A percentile compares a stretch with the other conserved stretches of the same genome.
phyloP scores from a whole-genome alignment of 768 basidiomycete species.

The Sporobolomyces roseus region DNA sequence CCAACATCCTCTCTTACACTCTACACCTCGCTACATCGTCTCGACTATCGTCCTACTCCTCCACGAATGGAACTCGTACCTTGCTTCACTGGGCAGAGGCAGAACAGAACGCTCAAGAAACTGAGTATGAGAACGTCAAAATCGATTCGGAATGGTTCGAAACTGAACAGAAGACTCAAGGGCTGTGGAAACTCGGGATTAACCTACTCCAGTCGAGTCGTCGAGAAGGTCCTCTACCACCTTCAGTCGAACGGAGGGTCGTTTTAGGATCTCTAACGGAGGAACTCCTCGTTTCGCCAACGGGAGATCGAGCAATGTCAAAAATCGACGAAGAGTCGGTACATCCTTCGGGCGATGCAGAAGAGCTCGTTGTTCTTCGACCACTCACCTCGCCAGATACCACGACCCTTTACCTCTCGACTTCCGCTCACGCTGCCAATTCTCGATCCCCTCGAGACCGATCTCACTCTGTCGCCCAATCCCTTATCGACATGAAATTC shows the following conservation, averaged over 20 bases:
- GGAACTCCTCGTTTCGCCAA: constrained; percentile 27
- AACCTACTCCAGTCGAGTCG: constrained; percentile 22
- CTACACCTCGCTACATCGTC: constrained; percentile 36
- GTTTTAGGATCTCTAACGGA: constrained; percentile 17
- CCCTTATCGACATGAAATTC: constrained; percentile 41
- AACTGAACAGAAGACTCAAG: constrained; percentile 34
- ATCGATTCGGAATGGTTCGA: constrained; percentile 29
- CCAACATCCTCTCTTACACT: constrained; percentile 41
- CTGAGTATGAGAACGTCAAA: neutral
- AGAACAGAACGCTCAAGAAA: neutral
- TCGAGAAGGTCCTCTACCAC: constrained; percentile 11
- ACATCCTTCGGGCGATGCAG: constrained; percentile 16
- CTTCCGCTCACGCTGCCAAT: neutral
- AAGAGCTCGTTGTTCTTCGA: constrained; percentile 25
- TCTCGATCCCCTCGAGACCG: neutral
- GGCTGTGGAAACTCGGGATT: constrained; percentile 33
- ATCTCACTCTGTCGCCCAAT: constrained; percentile 31
- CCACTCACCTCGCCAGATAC: constrained; percentile 33
- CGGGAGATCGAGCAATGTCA: constrained; percentile 23
- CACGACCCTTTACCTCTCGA: constrained; percentile 37
- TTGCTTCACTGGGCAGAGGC: constrained; percentile 31
- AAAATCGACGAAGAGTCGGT: constrained; percentile 20
- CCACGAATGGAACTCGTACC: constrained; percentile 18
- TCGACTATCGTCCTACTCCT: constrained; percentile 33
- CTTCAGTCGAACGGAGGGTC: constrained; percentile 32